These are phyloP conservation scores for Madurella mycetomatis DNA, from an alignment of 2,329 filamentous ascomycete species.

Conservation along the genomic window DNA sequence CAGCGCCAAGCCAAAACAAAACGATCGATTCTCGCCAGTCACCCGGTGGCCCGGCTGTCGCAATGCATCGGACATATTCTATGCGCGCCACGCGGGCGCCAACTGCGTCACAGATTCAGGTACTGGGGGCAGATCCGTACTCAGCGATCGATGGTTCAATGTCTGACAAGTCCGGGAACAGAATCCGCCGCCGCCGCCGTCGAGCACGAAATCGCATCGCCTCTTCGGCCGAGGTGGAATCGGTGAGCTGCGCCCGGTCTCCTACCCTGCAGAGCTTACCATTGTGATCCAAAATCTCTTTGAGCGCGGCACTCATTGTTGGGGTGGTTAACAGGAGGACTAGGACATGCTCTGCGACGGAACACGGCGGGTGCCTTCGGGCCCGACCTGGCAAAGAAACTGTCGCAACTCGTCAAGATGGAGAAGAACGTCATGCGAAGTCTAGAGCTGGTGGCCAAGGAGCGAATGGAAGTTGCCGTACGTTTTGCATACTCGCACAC, in stretches of 20 bases:
- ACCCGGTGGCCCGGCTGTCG: slow-evolving; percentile 25
- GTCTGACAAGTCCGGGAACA: slow-evolving; percentile 38
- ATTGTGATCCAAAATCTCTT: not conserved
- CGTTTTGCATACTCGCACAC: slow-evolving; percentile 34
- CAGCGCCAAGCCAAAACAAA: not conserved
- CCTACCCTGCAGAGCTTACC: not conserved
- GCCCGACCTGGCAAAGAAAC: slow-evolving; percentile 92
- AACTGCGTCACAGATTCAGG: slow-evolving; percentile 74
- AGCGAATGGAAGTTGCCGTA: slow-evolving; percentile 98
- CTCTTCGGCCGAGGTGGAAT: slow-evolving; percentile 84
- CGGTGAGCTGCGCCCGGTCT: slow-evolving; percentile 53
- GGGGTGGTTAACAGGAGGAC: slow-evolving; percentile 23
- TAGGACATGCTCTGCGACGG: slow-evolving; percentile 65
- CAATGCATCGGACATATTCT: slow-evolving; percentile 97
- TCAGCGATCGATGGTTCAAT: not conserved
- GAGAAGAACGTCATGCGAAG: slow-evolving; percentile 99
- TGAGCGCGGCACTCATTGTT: slow-evolving; percentile 7
- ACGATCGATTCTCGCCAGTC: not conserved
- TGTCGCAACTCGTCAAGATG: slow-evolving; percentile 98
- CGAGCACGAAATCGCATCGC: slow-evolving; percentile 83
- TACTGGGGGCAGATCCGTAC: slow-evolving; percentile 26
- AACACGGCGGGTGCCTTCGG: slow-evolving; percentile 72
- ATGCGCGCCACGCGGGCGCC: slow-evolving; percentile 97
- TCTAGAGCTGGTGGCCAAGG: slow-evolving; percentile 88
- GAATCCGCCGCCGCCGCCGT: slow-evolving; percentile 89